Conservation (phyloP, 139 green algal species). For the Tetradesmus obliquus region DNA sequence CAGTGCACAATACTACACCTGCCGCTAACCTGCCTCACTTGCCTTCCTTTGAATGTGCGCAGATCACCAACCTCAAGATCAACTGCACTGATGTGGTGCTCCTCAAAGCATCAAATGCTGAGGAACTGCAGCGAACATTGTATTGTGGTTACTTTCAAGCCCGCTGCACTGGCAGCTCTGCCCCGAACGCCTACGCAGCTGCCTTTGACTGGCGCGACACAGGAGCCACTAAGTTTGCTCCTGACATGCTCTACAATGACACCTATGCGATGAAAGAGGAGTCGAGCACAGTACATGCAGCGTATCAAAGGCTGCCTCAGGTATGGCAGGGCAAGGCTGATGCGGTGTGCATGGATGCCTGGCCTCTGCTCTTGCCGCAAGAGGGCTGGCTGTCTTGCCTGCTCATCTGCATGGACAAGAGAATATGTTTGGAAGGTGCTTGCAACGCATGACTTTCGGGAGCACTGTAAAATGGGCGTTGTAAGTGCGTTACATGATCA, state of each 20-base stretch:
- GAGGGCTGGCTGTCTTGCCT: neutral
- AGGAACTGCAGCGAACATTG: constrained; percentile 56
- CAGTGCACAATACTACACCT: neutral
- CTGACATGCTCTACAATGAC: constrained; percentile 63
- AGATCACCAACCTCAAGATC: constrained; percentile 19
- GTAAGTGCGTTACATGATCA: neutral
- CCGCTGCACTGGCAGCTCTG: constrained; percentile 18
- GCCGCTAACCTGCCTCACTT: neutral
- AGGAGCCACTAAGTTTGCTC: constrained; percentile 9
- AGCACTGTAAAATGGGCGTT: neutral
- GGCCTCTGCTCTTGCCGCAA: neutral
- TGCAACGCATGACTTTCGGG: too few species aligned
- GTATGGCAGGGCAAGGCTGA: neutral
- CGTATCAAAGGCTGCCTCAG: constrained; percentile 44
- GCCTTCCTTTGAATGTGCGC: neutral
- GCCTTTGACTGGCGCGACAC: constrained; percentile 62
- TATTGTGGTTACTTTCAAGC: constrained; percentile 75
- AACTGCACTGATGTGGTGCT: constrained; percentile 50
- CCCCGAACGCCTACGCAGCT: constrained; percentile 23
- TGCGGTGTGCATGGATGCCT: neutral
- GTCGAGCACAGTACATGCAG: neutral
- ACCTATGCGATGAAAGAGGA: constrained; percentile 32
- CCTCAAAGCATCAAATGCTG: neutral
- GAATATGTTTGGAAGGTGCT: too few species aligned
- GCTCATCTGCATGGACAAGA: too few species aligned